Percentiles rank a stretch among this genome's conserved stretches.
Evolutionary conservation across 768 basidiomycete species (phyloP).

Genomic region (Pleurotus tuber-regium): DNA sequence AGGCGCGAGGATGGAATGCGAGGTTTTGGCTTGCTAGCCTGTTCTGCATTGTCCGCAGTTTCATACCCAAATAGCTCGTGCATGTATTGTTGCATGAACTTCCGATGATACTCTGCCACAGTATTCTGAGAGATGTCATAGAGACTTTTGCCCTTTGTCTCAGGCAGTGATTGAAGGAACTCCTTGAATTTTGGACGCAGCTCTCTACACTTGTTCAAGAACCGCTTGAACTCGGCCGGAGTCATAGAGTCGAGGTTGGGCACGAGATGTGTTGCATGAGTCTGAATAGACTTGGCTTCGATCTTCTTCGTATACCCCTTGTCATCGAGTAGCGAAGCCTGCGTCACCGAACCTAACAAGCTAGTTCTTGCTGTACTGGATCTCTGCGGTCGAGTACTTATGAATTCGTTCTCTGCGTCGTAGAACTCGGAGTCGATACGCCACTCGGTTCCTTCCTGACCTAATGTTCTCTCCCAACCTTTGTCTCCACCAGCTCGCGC

Average conservation of each 20-base stretch:
- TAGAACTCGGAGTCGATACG: slow-evolving; percentile 47
- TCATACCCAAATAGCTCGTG: slow-evolving; percentile 13
- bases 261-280: slow-evolving; percentile 24
- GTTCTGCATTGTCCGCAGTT: slow-evolving; percentile 27
- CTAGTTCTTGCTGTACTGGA: not conserved
- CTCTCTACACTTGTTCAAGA: slow-evolving; percentile 56
- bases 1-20: slow-evolving; percentile 20
- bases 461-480: slow-evolving; percentile 39
- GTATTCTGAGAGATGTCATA: slow-evolving; percentile 23
- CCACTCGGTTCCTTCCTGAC: slow-evolving; percentile 32
- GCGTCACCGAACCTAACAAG: slow-evolving; percentile 2
- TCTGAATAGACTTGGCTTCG: not conserved
- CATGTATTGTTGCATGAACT: slow-evolving; percentile 38
- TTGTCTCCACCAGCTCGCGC: slow-evolving; percentile 25
- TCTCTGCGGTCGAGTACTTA: not conserved
- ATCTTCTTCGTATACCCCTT: slow-evolving; percentile 2
- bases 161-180: slow-evolving; percentile 29
- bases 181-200: slow-evolving; percentile 54
- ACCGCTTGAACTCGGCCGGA: slow-evolving; percentile 51
- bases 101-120: slow-evolving; percentile 22
- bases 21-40: slow-evolving; percentile 17
- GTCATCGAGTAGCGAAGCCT: slow-evolving; percentile 14
- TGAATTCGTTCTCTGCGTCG: slow-evolving; percentile 13
- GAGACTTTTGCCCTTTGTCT: slow-evolving; percentile 17
- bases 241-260: slow-evolving; percentile 64